Conservation (phyloP, 345 rosid genomes). For the Noccaea caerulescens region DNA sequence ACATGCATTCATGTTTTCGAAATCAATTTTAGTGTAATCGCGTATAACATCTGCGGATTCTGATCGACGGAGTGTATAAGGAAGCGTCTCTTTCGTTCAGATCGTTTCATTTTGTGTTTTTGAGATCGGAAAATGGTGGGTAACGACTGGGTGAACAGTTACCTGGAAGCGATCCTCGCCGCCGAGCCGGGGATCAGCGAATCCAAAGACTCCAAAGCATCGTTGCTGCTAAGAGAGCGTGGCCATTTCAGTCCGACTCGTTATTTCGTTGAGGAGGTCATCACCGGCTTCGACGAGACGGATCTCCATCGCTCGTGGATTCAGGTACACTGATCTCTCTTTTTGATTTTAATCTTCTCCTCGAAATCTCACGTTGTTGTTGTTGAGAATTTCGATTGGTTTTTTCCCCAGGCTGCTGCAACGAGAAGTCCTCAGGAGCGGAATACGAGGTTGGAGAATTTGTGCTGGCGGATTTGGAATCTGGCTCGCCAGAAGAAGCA, state of each 20-base stretch:
- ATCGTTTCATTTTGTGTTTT: background rate
- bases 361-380: background rate
- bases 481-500: constrained; percentile 83
- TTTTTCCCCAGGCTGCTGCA: constrained; percentile 62
- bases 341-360: background rate
- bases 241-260: constrained; percentile 75
- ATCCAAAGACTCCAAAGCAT: constrained; percentile 37
- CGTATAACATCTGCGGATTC: background rate
- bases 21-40: background rate
- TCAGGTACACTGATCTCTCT: constrained; percentile 45
- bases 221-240: constrained; percentile 71
- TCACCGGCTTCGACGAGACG: constrained; percentile 74
- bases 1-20: background rate
- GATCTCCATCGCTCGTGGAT: constrained; percentile 87
- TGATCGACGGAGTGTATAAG: background rate
- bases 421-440: constrained; percentile 79
- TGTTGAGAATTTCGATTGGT: background rate
- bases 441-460: constrained; percentile 80
- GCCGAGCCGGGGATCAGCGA: constrained; percentile 38
- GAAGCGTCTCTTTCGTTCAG: background rate
- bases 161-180: constrained; percentile 43
- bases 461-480: constrained; percentile 92
- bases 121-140: constrained; percentile 33
- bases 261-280: constrained; percentile 71
- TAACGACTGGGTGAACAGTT: constrained; percentile 42